Conservation (phyloP, 2,329 filamentous ascomycete genomes). For the Verticillium nubilum region DNA sequence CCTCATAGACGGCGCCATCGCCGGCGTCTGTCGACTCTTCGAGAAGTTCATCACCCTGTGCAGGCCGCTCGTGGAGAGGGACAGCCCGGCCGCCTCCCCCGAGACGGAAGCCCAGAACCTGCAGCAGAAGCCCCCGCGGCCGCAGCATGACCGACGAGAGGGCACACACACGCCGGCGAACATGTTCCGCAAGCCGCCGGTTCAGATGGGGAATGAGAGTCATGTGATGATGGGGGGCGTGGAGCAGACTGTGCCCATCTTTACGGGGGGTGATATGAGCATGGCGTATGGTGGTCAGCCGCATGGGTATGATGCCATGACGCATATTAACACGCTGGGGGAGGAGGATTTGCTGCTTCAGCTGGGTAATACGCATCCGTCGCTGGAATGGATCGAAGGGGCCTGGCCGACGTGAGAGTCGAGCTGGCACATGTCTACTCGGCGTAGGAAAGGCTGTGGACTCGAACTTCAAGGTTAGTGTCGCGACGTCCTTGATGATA, state of each 20-base stretch:
- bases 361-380: neutral
- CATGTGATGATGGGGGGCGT: neutral
- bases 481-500: neutral
- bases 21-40: neutral
- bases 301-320: neutral
- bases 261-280: neutral
- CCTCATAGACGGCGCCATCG: neutral
- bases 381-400: neutral
- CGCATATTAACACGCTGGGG: neutral
- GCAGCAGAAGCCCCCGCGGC: neutral
- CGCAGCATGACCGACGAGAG: neutral
- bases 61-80: neutral
- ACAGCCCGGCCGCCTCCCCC: neutral
- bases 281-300: neutral
- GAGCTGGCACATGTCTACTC: neutral
- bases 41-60: neutral
- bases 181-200: slow-evolving; percentile 1
- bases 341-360: slow-evolving; percentile 2
- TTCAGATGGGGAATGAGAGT: neutral
- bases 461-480: no score
- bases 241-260: neutral
- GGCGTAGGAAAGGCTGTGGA: no score
- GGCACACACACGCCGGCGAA: neutral
- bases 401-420: slow-evolving; percentile 12
- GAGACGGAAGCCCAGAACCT: neutral